Conservation (phyloP, 2,329 filamentous ascomycete species). For the Colletotrichum eremochloae region DNA sequence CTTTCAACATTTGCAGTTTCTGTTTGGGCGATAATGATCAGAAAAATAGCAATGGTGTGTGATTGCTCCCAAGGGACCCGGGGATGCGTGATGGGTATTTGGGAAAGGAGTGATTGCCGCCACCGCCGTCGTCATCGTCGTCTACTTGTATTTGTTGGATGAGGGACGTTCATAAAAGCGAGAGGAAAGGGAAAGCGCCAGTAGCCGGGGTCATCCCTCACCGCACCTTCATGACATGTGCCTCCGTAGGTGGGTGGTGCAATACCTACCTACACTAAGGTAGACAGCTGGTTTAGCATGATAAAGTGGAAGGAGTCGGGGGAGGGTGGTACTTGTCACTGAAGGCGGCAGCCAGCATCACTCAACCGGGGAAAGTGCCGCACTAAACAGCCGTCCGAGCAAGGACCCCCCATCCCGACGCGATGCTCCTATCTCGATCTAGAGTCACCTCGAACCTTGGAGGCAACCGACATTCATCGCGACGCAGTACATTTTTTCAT, state of each 20-base stretch:
- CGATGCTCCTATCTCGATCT: not conserved
- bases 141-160: not conserved
- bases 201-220: not conserved
- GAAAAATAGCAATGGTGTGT: not conserved
- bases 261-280: not conserved
- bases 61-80: not conserved
- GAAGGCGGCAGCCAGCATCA: not conserved
- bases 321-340: not conserved
- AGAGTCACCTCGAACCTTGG: not conserved
- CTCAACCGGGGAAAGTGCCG: not conserved
- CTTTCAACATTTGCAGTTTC: not conserved
- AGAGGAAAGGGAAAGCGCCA: not conserved
- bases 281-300: not conserved
- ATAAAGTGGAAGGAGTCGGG: not conserved
- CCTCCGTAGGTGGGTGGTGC: not conserved
- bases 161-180: not conserved
- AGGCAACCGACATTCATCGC: not conserved
- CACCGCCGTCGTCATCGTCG: not conserved
- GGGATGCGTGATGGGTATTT: no score
- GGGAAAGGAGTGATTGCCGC: no score
- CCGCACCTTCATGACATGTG: conserved; percentile 7
- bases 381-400: not conserved
- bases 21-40: no score
- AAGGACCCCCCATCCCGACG: not conserved
- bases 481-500: not conserved